Evolutionary conservation across 208 protist species (phyloP).

Genomic region (Naegleria lovaniensis): DNA sequence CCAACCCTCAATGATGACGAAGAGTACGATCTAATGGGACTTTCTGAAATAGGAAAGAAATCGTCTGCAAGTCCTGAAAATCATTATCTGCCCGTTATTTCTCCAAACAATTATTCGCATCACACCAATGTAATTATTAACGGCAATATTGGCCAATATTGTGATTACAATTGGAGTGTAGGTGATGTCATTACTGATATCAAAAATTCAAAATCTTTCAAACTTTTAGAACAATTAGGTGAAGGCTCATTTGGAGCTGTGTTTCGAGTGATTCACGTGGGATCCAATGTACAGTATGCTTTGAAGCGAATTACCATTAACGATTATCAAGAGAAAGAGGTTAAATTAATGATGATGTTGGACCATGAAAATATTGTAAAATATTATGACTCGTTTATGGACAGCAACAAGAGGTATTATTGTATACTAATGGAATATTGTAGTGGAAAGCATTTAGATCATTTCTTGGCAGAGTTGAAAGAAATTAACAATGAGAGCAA

Average conservation of each 20-base stretch:
- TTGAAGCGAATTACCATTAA: not conserved
- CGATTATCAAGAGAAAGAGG: not conserved
- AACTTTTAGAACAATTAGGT: not conserved
- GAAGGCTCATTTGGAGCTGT: not conserved
- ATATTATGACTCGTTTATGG: conserved; percentile 4
- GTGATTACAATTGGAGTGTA: too few species aligned
- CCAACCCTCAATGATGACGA: too few species aligned
- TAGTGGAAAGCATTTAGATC: not conserved
- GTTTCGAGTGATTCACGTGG: not conserved
- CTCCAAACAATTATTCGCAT: too few species aligned
- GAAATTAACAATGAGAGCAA: not conserved
- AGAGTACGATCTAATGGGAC: too few species aligned
- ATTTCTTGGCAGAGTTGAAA: not conserved
- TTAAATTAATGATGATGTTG: conserved; percentile 9
- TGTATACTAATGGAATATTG: conserved; percentile 2
- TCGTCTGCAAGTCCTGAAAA: too few species aligned
- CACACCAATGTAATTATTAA: too few species aligned
- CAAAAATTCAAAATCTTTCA: not conserved
- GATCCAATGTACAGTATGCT: not conserved
- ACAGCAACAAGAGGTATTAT: not conserved
- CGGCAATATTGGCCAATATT: too few species aligned
- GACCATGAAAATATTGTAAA: conserved; percentile 7
- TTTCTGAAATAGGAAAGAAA: too few species aligned
- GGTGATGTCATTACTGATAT: too few species aligned
- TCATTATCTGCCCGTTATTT: too few species aligned